phyloP scores from a whole-genome alignment of 768 basidiomycete genomes.

The Nidularia pulvinata region DNA sequence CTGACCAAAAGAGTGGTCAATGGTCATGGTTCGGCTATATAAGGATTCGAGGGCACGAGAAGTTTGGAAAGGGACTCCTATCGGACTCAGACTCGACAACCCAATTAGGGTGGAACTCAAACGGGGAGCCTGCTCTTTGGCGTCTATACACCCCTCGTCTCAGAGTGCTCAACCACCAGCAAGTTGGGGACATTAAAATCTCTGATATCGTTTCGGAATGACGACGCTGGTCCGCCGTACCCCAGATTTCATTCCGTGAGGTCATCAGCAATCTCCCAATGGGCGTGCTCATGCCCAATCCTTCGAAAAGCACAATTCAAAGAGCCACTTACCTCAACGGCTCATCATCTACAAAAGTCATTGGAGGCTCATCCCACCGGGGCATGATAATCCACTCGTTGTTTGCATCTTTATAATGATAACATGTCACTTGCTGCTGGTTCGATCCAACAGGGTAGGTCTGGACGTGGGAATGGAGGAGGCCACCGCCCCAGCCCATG shows the following conservation, averaged over 20 bases:
- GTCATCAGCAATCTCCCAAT: no score
- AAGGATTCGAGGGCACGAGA: not conserved
- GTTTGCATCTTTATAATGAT: slow-evolving; percentile 99
- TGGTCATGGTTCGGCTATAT: slow-evolving; percentile 46
- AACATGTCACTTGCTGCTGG: slow-evolving; percentile 98
- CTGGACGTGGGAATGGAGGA: slow-evolving; percentile 97
- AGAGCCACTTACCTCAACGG: no score
- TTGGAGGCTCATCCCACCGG: slow-evolving; percentile 68
- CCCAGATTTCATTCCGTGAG: slow-evolving; percentile 11
- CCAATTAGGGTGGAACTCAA: slow-evolving; percentile 4
- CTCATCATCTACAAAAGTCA: no score
- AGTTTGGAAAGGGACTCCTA: not conserved
- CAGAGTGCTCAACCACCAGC: slow-evolving; percentile 5
- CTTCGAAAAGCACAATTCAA: no score
- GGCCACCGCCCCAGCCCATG: slow-evolving; percentile 96
- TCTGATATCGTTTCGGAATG: no score
- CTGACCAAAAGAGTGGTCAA: slow-evolving; percentile 52
- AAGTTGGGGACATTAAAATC: no score
- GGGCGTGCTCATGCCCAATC: no score
- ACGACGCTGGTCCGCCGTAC: no score
- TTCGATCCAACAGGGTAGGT: slow-evolving; percentile 88
- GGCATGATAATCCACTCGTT: slow-evolving; percentile 89
- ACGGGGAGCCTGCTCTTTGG: no score
- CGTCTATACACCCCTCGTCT: slow-evolving; percentile 11
- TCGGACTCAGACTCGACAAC: no score